Conservation (phyloP, 2,329 filamentous ascomycete genomes). For the Xylariomycetidae sp. region DNA sequence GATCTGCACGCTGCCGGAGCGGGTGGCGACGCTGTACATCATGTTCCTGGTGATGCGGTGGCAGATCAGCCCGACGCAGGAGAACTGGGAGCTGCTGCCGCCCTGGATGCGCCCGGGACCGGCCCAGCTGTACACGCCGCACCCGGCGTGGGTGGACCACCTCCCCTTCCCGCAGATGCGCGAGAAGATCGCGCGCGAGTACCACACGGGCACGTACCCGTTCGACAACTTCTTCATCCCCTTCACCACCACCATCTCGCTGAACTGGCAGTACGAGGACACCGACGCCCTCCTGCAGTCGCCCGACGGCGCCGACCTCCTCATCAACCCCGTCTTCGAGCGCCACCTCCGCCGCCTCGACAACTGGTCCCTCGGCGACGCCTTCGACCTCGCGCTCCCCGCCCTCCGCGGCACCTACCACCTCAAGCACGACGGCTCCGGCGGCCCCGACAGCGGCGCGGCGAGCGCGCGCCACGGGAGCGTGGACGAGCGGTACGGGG, state of each 20-base stretch:
- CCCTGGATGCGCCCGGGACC: conserved; percentile 63
- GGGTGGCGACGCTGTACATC: conserved; percentile 72
- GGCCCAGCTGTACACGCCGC: conserved; percentile 59
- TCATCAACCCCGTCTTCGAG: conserved; percentile 85
- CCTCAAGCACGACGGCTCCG: conserved; percentile 22
- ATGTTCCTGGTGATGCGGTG: conserved; percentile 87
- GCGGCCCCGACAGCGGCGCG: too few relatives aligned
- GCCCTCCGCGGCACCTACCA: conserved; percentile 40
- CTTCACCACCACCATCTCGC: conserved; percentile 65
- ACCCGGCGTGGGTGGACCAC: conserved; percentile 80
- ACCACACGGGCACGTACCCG: conserved; percentile 41
- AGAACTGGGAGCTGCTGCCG: conserved; percentile 74
- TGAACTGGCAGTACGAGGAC: conserved; percentile 82
- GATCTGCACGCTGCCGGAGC: conserved; percentile 71
- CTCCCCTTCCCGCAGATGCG: conserved; percentile 75
- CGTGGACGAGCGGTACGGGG: too few relatives aligned
- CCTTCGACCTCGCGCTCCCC: conserved; percentile 62
- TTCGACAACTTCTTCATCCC: conserved; percentile 83
- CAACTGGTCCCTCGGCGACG: conserved; percentile 75
- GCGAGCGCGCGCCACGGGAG: background rate
- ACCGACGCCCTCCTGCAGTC: conserved; percentile 61
- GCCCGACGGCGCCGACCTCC: conserved; percentile 55
- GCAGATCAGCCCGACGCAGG: conserved; percentile 71
- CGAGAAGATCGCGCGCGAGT: conserved; percentile 34
- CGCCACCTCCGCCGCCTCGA: conserved; percentile 65